Evolutionary conservation across 768 basidiomycete species (phyloP).

Genomic region (Dentipellis sp.): DNA sequence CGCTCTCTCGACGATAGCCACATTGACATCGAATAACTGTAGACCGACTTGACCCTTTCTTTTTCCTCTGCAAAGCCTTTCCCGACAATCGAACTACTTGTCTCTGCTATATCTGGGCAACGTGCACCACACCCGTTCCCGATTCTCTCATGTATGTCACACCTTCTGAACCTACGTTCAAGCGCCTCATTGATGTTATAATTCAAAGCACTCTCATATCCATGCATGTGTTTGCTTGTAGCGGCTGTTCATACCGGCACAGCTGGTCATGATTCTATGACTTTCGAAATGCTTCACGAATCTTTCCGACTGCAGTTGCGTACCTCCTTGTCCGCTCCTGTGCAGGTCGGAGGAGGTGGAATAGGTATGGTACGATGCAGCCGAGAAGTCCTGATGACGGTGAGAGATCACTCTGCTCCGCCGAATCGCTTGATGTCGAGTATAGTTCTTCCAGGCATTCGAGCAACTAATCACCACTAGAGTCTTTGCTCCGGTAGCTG

Average conservation of each 20-base stretch:
- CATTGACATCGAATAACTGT: neutral
- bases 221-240: constrained; percentile 74
- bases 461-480: constrained; percentile 51
- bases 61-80: constrained; percentile 45
- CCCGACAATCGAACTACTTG: constrained; percentile 37
- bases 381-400: constrained; percentile 55
- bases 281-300: constrained; percentile 87
- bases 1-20: neutral
- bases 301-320: constrained; percentile 69
- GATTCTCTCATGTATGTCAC: constrained; percentile 41
- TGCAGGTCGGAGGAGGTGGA: constrained; percentile 57
- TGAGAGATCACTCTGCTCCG: constrained; percentile 26
- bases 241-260: constrained; percentile 72
- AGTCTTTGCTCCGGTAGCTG: constrained; percentile 45
- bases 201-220: constrained; percentile 62
- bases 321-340: constrained; percentile 62
- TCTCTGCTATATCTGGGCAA: constrained; percentile 37
- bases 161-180: neutral
- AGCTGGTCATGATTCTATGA: constrained; percentile 71
- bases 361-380: constrained; percentile 68
- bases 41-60: constrained; percentile 37
- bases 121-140: constrained; percentile 46
- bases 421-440: neutral
- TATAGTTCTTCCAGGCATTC: constrained; percentile 48
- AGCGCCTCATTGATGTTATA: constrained; percentile 2